Percentiles rank a stretch among this genome's conserved stretches.
Evolutionary conservation across 2,329 filamentous ascomycete species (phyloP).

Genomic region (Hypoxylon sp.): DNA sequence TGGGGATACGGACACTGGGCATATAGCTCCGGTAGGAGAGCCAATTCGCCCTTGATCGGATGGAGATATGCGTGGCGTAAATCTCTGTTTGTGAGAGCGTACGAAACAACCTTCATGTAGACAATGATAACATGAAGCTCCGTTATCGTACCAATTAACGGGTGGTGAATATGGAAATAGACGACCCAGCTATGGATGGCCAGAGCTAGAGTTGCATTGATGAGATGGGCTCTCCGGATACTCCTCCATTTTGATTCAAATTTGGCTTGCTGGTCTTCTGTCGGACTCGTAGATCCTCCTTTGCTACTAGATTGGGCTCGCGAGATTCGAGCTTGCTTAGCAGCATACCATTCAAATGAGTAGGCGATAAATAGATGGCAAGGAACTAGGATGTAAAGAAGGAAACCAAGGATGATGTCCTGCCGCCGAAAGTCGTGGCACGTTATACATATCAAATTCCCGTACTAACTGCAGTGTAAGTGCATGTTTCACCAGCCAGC

Average conservation of each 20-base stretch:
- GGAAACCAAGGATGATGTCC: slow-evolving; percentile 81
- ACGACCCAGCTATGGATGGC: slow-evolving; percentile 86
- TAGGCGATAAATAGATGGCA: slow-evolving; percentile 93
- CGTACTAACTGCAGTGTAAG: slow-evolving; percentile 74
- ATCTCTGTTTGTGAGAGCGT: slow-evolving; percentile 96
- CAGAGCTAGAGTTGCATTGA: slow-evolving; percentile 88
- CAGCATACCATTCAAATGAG: slow-evolving; percentile 87
- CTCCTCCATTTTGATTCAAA: slow-evolving; percentile 85
- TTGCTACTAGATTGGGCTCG: slow-evolving; percentile 67
- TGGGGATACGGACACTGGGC: slow-evolving; percentile 85
- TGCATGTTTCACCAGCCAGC: slow-evolving; percentile 25
- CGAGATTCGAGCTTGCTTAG: slow-evolving; percentile 79
- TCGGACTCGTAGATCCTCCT: slow-evolving; percentile 66
- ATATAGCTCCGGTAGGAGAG: slow-evolving; percentile 85
- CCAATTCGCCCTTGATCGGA: slow-evolving; percentile 75
- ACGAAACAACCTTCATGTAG: slow-evolving; percentile 95
- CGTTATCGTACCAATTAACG: slow-evolving; percentile 90
- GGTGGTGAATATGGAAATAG: slow-evolving; percentile 93
- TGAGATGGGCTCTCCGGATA: slow-evolving; percentile 82
- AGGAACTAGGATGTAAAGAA: slow-evolving; percentile 89
- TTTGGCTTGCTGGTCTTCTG: slow-evolving; percentile 72
- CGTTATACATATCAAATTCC: slow-evolving; percentile 90
- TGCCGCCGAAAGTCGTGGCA: slow-evolving; percentile 89
- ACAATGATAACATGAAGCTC: slow-evolving; percentile 95
- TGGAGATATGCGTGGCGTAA: slow-evolving; percentile 91